Evolutionary conservation across 371 early-diverging fungal species (phyloP), one percentile per base, ranked within the genome.

Genomic region (Conidiobolus incongruus): DNA sequence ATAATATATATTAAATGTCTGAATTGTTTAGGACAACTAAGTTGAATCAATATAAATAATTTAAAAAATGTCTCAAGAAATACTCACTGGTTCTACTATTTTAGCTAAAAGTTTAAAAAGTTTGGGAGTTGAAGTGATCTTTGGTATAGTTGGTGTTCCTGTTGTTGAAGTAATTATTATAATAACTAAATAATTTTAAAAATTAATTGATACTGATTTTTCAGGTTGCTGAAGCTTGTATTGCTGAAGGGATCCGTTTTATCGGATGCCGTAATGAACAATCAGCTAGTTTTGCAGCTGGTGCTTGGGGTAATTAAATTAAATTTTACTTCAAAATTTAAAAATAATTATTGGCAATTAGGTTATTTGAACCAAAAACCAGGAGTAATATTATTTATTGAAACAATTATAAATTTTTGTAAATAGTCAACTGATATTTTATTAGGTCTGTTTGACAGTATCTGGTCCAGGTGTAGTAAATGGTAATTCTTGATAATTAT

Each of bases 61-160:
- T 4, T 4, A 26, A 26, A 26, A 26, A 4, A 26, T 26, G 26
- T 26, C 26, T 4, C 26, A 26, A 26, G 26, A 26, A 8, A 3
- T 4, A 26, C 8, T 26, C 3, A 40, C 24, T 11, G 82, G 82
- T 17, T 75, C 79, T 10, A 62, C 66, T 22, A 48, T 76, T 3
- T 61, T 77, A 33, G 82, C 82, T 2, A 40, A 44, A 6, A 49
- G 67, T 5, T 59, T 81, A 29, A 70, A 70, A 46, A 52, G 47
- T 2, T 75, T 69, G 44, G 75, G 71, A 20, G 77, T 82, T 23
- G 44, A 53, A 19, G 72, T 76, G 0, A 61, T 79, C 2, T 83
- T 83, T 58, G 83, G 83, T 26, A 75, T 83, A 46, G 83, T 83
- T n/a, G 83, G 83, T 19, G 79, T 81, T 46, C 83, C 83, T 10